phyloP scores from a whole-genome alignment of 805 yeast species.

The Jamesozyma lodderae region DNA sequence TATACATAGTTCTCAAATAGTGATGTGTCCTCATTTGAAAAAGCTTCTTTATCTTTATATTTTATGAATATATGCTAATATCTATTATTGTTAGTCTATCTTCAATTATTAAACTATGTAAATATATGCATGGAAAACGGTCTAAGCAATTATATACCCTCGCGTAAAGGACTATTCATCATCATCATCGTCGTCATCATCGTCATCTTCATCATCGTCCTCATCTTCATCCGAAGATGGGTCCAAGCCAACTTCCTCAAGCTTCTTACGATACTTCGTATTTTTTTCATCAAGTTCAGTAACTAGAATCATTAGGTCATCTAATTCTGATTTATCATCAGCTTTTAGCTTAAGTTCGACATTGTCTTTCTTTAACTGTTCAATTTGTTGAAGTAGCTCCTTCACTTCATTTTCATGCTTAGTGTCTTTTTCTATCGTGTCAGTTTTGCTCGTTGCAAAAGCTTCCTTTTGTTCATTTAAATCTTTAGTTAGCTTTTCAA shows the following conservation, averaged over 20 bases:
- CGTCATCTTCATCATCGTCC: slow-evolving; percentile 56
- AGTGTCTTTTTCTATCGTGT: neutral
- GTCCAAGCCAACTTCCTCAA: slow-evolving; percentile 46
- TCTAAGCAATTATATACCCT: no score
- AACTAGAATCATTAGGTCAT: slow-evolving; percentile 68
- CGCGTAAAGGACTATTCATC: slow-evolving; percentile 30
- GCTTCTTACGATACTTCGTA: slow-evolving; percentile 43
- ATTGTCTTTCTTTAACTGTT: slow-evolving; percentile 4
- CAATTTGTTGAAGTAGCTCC: slow-evolving; percentile 1
- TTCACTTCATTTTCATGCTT: slow-evolving; percentile 5
- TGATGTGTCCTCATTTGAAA: no score
- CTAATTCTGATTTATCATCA: slow-evolving; percentile 30
- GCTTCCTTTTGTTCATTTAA: neutral
- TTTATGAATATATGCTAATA: no score
- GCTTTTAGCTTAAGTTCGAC: slow-evolving; percentile 7
- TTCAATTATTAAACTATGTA: no score
- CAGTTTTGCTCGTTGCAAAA: neutral
- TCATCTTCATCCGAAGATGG: slow-evolving; percentile 66
- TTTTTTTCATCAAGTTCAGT: slow-evolving; percentile 69
- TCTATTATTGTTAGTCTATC: no score
- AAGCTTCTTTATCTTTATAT: no score
- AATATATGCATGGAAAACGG: no score
- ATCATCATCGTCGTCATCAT: no score
- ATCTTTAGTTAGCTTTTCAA: neutral
- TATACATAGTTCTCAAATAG: no score